A percentile compares a stretch with the other conserved stretches of the same genome.
phyloP scores from a whole-genome alignment of 2,329 filamentous ascomycete species.

The Claviceps lovelessii region DNA sequence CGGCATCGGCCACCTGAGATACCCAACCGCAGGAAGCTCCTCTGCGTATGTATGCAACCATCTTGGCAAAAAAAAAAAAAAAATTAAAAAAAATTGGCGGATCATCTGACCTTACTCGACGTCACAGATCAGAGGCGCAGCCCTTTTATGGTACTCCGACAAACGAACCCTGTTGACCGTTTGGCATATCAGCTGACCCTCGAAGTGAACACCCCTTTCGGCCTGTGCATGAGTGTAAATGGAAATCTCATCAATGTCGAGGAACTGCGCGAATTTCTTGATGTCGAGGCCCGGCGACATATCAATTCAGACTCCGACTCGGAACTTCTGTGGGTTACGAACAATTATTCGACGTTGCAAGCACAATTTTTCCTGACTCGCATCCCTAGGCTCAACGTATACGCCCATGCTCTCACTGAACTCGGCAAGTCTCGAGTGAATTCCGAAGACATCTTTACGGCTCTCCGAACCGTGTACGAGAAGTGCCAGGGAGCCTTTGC shows the following conservation, averaged over 20 bases:
- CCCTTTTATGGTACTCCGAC: slow-evolving; percentile 51
- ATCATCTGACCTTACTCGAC: neutral
- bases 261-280: slow-evolving; percentile 56
- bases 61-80: neutral
- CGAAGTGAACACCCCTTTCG: slow-evolving; percentile 60
- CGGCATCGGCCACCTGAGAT: slow-evolving; percentile 69
- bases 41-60: slow-evolving; percentile 20
- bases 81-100: neutral
- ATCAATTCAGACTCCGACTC: slow-evolving; percentile 86
- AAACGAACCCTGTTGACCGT: neutral
- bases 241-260: slow-evolving; percentile 73
- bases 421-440: slow-evolving; percentile 72
- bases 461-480: slow-evolving; percentile 57
- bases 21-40: slow-evolving; percentile 77
- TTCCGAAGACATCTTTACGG: slow-evolving; percentile 60
- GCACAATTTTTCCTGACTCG: slow-evolving; percentile 7
- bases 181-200: neutral
- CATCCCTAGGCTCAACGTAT: slow-evolving; percentile 52
- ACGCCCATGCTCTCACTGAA: slow-evolving; percentile 67
- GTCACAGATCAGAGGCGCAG: slow-evolving; percentile 63
- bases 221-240: slow-evolving; percentile 70
- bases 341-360: neutral
- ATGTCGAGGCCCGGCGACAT: slow-evolving; percentile 66
- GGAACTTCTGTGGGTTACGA: slow-evolving; percentile 29
- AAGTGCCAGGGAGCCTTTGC: slow-evolving; percentile 64